Conservation (phyloP, 2,329 filamentous ascomycete genomes). For the Bimuria novae-zelandiae region DNA sequence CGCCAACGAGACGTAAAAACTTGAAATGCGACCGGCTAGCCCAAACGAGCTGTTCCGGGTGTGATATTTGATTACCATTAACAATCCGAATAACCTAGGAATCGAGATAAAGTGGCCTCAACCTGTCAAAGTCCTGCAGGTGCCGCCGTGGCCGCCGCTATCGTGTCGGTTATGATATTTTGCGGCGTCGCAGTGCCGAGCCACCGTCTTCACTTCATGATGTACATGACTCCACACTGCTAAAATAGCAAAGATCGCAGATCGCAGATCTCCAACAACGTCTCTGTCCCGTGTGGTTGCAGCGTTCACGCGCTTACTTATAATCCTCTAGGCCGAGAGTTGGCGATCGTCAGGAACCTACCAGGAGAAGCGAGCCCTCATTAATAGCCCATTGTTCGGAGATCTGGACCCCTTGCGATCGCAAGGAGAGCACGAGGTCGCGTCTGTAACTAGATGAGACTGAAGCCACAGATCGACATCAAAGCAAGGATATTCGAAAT, state of each 20-base stretch:
- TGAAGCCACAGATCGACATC: background rate
- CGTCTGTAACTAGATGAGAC: background rate
- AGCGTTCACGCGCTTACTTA: background rate
- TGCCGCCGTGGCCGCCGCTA: slow-evolving; percentile 5
- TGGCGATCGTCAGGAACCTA: background rate
- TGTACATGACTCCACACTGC: slow-evolving; percentile 9
- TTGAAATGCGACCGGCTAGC: background rate
- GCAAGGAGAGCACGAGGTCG: background rate
- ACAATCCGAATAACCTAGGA: background rate
- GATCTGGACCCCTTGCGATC: background rate
- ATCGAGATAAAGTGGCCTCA: background rate
- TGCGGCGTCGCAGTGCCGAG: background rate
- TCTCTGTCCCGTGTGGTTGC: slow-evolving; percentile 10
- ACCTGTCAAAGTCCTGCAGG: slow-evolving; percentile 8
- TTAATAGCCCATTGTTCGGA: background rate
- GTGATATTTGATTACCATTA: background rate
- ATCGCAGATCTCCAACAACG: slow-evolving; percentile 12
- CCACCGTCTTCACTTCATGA: slow-evolving; percentile 11
- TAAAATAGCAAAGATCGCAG: slow-evolving; percentile 6
- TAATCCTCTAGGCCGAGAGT: background rate
- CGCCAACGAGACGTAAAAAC: slow-evolving; percentile 16
- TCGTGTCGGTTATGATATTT: background rate
- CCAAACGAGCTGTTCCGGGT: background rate
- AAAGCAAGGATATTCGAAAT: background rate
- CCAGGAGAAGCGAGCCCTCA: slow-evolving; percentile 1